Evolutionary conservation across 768 basidiomycete genomes (phyloP).

Genomic region (Lactarius sp.): DNA sequence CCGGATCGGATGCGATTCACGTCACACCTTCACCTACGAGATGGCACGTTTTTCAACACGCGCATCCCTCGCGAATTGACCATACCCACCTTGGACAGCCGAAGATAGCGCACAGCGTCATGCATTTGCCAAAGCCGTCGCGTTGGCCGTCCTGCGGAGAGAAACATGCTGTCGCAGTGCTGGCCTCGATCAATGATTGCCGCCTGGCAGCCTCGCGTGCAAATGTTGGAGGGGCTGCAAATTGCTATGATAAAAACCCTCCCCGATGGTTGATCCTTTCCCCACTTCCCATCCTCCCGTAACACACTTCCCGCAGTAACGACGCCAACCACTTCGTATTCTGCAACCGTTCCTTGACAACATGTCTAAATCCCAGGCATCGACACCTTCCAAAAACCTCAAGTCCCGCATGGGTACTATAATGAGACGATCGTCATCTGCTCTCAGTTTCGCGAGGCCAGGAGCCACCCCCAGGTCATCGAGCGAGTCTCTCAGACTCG

Average conservation of each 20-base stretch:
- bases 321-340: not conserved
- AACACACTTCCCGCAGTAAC: not conserved
- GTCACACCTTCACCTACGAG: slow-evolving; percentile 11
- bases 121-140: slow-evolving; percentile 1
- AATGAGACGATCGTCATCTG: slow-evolving; percentile 24
- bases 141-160: slow-evolving; percentile 8
- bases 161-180: slow-evolving; percentile 20
- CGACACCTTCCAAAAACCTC: slow-evolving; percentile 13
- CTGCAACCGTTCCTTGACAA: not conserved
- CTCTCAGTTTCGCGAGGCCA: slow-evolving; percentile 20
- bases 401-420: slow-evolving; percentile 24
- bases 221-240: not conserved
- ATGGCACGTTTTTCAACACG: slow-evolving; percentile 21
- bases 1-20: not conserved
- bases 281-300: slow-evolving; percentile 10
- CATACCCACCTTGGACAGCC: not conserved
- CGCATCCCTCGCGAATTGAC: slow-evolving; percentile 16
- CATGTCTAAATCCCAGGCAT: slow-evolving; percentile 19
- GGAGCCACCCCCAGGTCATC: slow-evolving; percentile 20
- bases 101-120: not conserved
- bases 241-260: slow-evolving; percentile 17
- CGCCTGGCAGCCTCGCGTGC: slow-evolving; percentile 24
- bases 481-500: slow-evolving; percentile 32
- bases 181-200: slow-evolving; percentile 23
- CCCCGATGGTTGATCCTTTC: slow-evolving; percentile 11